Evolutionary conservation across 139 green algal genomes (phyloP).

Genomic region (Monoraphidium neglectum): DNA sequence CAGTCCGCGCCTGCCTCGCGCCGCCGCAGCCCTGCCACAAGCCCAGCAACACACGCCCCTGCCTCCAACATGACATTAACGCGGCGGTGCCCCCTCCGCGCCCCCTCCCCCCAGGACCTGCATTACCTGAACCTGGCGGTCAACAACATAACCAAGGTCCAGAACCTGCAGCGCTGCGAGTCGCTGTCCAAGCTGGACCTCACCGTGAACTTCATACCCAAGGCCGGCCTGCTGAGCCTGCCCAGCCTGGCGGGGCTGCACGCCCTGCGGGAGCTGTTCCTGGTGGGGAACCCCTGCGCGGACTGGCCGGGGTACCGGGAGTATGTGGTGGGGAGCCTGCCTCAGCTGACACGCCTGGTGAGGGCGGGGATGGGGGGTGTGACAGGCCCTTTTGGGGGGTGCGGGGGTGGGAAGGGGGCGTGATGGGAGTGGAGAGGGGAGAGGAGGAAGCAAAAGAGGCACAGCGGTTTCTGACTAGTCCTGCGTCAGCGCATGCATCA

Average conservation of each 20-base stretch:
- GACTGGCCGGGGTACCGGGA: slow-evolving; percentile 77
- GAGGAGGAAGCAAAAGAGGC: too few relatives aligned
- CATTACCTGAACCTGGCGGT: slow-evolving; percentile 92
- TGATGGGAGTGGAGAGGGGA: too few relatives aligned
- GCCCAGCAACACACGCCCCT: background rate
- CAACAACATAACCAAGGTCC: slow-evolving; percentile 88
- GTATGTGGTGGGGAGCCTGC: slow-evolving; percentile 82
- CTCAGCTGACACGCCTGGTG: slow-evolving; percentile 70
- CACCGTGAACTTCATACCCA: slow-evolving; percentile 88
- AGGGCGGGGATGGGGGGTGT: background rate
- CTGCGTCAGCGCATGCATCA: too few relatives aligned
- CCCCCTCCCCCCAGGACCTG: slow-evolving; percentile 72
- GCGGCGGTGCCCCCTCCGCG: too few relatives aligned
- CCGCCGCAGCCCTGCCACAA: background rate
- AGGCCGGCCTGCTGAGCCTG: slow-evolving; percentile 46
- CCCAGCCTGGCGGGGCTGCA: slow-evolving; percentile 34
- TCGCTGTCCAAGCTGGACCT: slow-evolving; percentile 90
- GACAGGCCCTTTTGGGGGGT: too few relatives aligned
- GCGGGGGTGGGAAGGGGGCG: too few relatives aligned
- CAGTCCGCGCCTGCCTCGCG: background rate
- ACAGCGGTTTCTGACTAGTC: too few relatives aligned
- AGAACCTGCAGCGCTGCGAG: slow-evolving; percentile 92
- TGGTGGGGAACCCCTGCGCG: slow-evolving; percentile 90
- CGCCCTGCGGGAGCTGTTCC: slow-evolving; percentile 65
- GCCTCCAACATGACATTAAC: background rate